Base-by-base conservation (phyloP, 2,329 filamentous ascomycete species). In the Sclerotiophoma versabilis region DNA sequence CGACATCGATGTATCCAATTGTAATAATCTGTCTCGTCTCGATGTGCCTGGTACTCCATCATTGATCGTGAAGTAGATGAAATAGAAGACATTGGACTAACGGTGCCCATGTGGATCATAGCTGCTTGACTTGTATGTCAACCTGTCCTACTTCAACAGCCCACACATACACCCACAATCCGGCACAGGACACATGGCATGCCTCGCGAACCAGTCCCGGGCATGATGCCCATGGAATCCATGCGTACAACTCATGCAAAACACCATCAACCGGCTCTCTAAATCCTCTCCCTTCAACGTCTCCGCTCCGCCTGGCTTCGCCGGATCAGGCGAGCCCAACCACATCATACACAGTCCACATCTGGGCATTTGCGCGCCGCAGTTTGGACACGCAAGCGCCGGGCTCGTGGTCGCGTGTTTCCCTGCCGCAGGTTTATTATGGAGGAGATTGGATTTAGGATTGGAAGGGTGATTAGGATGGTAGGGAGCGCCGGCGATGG, bases 201-300 rank as follows among this genome's bases (percentile, higher is more conserved):
- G 81, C 61, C 77, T 78, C 19, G 69, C 71, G 70, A 88, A 88
- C 86, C 86, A 88, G 57, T 82, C 79, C 60, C 79, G 74, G 10
- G 86, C 85, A 76, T 88, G 85, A 69, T 85, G 77, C 3, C 83
- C 84, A 75, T 88, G 86, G 61, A 83, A 86, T 0, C 84, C 85
- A 75, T 88, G 86, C 60, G 83, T 83, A 67, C 86, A 88, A 54
- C 78, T 81, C 61, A 84, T 83, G 64, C 86, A 88, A 64, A 87
- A 85, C 4, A 82, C 81, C 59, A 86, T 78, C 62, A 86, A 81
- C 47, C 80, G 76, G 14, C 78, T 79, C 77, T 87, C 81, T 6
- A 77, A 51, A 58, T 84, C 82, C 53, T 76, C 74, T 34, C 74
- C 63, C 45, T 69, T 68, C 44, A 74, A 64, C 41, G 68, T 68